A percentile compares a stretch with the other conserved stretches of the same genome.
Evolutionary conservation across 2,329 filamentous ascomycete species (phyloP).

Genomic region (Sporothrix globosa): DNA sequence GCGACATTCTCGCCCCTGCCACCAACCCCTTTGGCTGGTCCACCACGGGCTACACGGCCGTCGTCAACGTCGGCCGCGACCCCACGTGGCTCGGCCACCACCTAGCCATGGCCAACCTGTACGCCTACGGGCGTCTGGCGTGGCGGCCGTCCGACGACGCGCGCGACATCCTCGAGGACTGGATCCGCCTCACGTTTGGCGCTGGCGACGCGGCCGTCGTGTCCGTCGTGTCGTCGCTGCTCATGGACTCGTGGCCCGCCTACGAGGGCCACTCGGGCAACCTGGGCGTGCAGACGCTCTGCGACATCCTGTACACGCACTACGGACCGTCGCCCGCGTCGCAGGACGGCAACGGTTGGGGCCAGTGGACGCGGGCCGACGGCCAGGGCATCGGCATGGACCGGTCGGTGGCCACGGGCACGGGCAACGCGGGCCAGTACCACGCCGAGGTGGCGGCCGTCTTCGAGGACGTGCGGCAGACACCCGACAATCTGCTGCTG

Average conservation of each 20-base stretch:
- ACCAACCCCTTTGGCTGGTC: slow-evolving; percentile 52
- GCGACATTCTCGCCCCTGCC: slow-evolving; percentile 57
- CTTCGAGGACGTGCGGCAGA: slow-evolving; percentile 65
- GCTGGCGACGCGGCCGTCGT: slow-evolving; percentile 56
- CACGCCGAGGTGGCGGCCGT: slow-evolving; percentile 59
- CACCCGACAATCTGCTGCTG: slow-evolving; percentile 67
- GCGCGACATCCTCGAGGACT: slow-evolving; percentile 42
- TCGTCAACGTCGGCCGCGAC: slow-evolving; percentile 69
- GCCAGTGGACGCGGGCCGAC: slow-evolving; percentile 72
- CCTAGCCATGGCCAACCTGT: slow-evolving; percentile 71
- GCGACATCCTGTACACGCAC: slow-evolving; percentile 68
- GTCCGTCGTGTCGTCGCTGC: slow-evolving; percentile 63
- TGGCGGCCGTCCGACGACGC: slow-evolving; percentile 57
- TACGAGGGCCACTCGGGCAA: slow-evolving; percentile 75
- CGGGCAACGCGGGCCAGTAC: slow-evolving; percentile 68
- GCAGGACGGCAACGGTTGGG: slow-evolving; percentile 69
- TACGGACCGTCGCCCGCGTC: slow-evolving; percentile 69
- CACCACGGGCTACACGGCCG: slow-evolving; percentile 65
- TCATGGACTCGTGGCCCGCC: slow-evolving; percentile 69
- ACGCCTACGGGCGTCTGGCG: slow-evolving; percentile 68
- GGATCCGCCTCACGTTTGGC: slow-evolving; percentile 68
- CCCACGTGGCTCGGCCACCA: slow-evolving; percentile 70
- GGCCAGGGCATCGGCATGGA: slow-evolving; percentile 67
- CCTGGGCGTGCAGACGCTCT: slow-evolving; percentile 69
- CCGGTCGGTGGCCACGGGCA: slow-evolving; percentile 68